A percentile compares a stretch with the other conserved stretches of the same genome.
These are phyloP conservation scores for Plasmodium yoelii DNA, from an alignment of 169 alveolate genomes.

Conservation along the genomic window DNA sequence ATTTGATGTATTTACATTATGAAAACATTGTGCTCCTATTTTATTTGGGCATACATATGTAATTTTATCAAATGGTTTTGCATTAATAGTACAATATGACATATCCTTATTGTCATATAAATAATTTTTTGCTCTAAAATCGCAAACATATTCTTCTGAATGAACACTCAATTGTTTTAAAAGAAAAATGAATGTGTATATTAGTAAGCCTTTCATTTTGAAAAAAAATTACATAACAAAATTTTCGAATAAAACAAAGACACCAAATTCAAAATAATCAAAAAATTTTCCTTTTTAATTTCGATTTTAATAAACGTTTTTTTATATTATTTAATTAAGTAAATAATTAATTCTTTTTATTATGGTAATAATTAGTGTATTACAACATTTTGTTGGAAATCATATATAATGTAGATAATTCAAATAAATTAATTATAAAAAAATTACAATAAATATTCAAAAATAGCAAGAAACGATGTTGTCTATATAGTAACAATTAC, in stretches of 20 bases:
- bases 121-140: slow-evolving; percentile 40
- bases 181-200: slow-evolving; percentile 6
- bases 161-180: neutral
- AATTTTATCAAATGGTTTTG: slow-evolving; percentile 48
- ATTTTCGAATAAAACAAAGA: neutral
- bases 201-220: slow-evolving; percentile 1
- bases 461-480: too few species aligned
- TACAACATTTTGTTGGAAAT: too few species aligned
- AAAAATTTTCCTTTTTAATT: too few species aligned
- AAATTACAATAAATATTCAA: too few species aligned
- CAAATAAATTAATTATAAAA: too few species aligned
- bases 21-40: slow-evolving; percentile 45
- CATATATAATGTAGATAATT: too few species aligned
- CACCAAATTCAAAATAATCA: neutral
- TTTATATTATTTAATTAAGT: too few species aligned
- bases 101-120: slow-evolving; percentile 3
- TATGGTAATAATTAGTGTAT: too few species aligned
- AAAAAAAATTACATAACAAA: neutral
- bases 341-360: too few species aligned
- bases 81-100: slow-evolving; percentile 19
- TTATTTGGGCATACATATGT: slow-evolving; percentile 54
- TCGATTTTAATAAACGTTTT: too few species aligned
- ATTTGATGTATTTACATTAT: slow-evolving; percentile 10
- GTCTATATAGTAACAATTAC: too few species aligned
- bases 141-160: slow-evolving; percentile 36